A percentile compares a stretch with the other conserved stretches of the same genome.
Conservation (phyloP, 768 basidiomycete genomes). For the Nidularia pulvinata region DNA sequence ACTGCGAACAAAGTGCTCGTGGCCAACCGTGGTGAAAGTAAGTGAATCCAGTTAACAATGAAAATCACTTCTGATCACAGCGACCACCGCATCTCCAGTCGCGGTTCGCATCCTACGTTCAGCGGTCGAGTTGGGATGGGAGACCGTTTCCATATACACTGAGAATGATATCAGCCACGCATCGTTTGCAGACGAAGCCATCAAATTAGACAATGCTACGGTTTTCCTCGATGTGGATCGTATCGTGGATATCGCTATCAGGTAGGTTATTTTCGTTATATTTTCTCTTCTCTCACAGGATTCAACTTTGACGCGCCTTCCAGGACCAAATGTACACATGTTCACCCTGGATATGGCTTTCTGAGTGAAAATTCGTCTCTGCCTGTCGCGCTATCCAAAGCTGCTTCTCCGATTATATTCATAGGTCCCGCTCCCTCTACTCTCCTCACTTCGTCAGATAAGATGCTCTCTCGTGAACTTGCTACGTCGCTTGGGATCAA, state of each 20-base stretch:
- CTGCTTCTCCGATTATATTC: slow-evolving; percentile 53
- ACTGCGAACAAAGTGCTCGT: slow-evolving; percentile 67
- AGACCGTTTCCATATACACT: slow-evolving; percentile 86
- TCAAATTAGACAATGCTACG: slow-evolving; percentile 81
- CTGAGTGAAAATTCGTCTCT: slow-evolving; percentile 85
- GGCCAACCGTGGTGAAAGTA: slow-evolving; percentile 73
- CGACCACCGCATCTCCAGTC: slow-evolving; percentile 40
- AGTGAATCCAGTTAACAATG: slow-evolving; percentile 23
- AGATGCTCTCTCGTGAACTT: slow-evolving; percentile 31
- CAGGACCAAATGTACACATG: slow-evolving; percentile 28
- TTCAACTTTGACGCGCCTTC: neutral
- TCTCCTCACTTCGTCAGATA: slow-evolving; percentile 66
- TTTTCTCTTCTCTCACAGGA: neutral
- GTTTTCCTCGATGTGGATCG: slow-evolving; percentile 27
- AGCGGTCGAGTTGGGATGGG: slow-evolving; percentile 85
- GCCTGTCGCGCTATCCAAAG: slow-evolving; percentile 75
- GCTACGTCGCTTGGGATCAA: slow-evolving; percentile 22
- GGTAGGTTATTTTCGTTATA: slow-evolving; percentile 9
- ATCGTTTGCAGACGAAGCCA: slow-evolving; percentile 80
- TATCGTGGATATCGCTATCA: slow-evolving; percentile 24
- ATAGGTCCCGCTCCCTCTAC: slow-evolving; percentile 81
- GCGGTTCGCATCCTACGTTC: slow-evolving; percentile 90
- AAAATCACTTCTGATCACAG: slow-evolving; percentile 1
- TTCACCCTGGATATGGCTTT: slow-evolving; percentile 76
- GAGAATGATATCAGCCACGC: slow-evolving; percentile 83